Percentiles rank a stretch among this genome's conserved stretches.
Evolutionary conservation across 345 rosid species (phyloP).

Genomic region (Eucalyptus cloeziana): DNA sequence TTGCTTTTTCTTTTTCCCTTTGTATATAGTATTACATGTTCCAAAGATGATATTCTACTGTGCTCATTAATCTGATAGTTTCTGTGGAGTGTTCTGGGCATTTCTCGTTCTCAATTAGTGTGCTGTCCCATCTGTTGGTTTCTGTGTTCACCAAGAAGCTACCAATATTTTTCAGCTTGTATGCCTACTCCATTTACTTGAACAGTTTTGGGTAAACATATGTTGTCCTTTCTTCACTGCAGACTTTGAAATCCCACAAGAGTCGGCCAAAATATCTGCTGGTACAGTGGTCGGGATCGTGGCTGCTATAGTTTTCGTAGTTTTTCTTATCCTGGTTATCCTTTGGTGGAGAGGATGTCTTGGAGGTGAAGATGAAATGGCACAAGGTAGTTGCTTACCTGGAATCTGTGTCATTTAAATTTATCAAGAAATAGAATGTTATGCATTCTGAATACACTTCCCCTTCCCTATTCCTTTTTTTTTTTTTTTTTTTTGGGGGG

Average conservation of each 20-base stretch:
- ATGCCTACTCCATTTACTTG: background rate
- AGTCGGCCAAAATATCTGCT: background rate
- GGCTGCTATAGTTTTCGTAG: background rate
- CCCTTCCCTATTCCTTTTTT: background rate
- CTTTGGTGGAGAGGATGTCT: constrained; percentile 2
- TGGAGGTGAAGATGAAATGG: background rate
- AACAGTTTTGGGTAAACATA: background rate
- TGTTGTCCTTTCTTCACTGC: background rate
- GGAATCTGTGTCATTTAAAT: background rate
- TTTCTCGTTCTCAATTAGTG: background rate
- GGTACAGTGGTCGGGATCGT: background rate
- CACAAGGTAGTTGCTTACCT: background rate
- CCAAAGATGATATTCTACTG: background rate
- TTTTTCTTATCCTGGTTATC: background rate
- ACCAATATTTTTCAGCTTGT: no score
- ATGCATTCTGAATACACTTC: background rate
- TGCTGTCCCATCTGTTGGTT: background rate
- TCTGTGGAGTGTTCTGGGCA: background rate
- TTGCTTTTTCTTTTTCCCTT: background rate
- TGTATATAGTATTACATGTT: background rate
- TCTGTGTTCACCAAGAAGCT: background rate
- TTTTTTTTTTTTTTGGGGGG: background rate
- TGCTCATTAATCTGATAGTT: background rate
- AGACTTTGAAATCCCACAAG: background rate
- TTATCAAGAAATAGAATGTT: background rate